These are phyloP conservation scores for Earliella scabrosa DNA, from an alignment of 1,284 basidiomycete genomes.

Conservation along the genomic window DNA sequence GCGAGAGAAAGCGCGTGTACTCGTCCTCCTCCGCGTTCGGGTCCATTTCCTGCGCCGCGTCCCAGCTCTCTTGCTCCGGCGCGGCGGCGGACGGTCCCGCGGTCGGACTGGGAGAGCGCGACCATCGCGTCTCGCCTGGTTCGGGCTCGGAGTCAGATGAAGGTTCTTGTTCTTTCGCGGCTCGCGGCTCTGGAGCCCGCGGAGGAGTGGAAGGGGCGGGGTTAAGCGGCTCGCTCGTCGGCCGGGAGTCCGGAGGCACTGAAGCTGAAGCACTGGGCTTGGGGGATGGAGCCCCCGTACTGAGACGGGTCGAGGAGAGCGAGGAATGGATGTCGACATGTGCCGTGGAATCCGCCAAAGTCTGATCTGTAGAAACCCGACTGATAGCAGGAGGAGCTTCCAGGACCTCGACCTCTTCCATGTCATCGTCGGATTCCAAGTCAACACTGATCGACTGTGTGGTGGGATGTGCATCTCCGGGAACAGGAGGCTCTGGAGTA, in stretches of 20 bases:
- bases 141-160: constrained; percentile 13
- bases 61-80: constrained; percentile 47
- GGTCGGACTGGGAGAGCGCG: constrained; percentile 54
- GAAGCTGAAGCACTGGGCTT: not conserved
- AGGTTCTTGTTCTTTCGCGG: not conserved
- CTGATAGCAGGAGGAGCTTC: constrained; percentile 52
- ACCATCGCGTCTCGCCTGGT: constrained; percentile 46
- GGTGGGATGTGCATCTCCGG: not conserved
- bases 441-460: not conserved
- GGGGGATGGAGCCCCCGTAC: not conserved
- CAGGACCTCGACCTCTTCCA: constrained; percentile 38
- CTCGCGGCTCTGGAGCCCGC: not conserved
- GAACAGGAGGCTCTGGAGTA: not conserved
- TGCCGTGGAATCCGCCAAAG: not conserved
- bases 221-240: not conserved
- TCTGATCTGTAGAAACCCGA: constrained; percentile 1
- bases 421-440: constrained; percentile 25
- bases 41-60: constrained; percentile 83
- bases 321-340: constrained; percentile 9
- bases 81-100: constrained; percentile 13
- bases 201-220: not conserved
- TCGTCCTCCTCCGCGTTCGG: constrained; percentile 85
- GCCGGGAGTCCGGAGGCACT: not conserved
- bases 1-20: constrained; percentile 89
- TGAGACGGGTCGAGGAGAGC: constrained; percentile 29